Percentiles rank a stretch among this genome's conserved stretches.
phyloP scores from a whole-genome alignment of 257 asterid species.

The Scutellaria barbata region DNA sequence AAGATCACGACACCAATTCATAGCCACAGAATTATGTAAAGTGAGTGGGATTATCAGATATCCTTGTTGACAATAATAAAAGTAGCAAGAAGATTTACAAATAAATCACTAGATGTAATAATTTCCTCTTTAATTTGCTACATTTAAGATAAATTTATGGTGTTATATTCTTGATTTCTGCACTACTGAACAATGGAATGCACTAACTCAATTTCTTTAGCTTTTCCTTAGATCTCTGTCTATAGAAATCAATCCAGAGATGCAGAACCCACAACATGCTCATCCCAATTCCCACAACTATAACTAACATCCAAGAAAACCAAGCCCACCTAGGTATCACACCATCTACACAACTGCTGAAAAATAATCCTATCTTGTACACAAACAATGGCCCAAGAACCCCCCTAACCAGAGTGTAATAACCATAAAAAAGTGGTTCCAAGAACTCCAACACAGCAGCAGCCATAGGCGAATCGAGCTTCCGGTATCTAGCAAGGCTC shows the following conservation, averaged over 20 bases:
- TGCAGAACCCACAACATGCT: slow-evolving; percentile 73
- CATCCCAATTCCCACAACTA: slow-evolving; percentile 51
- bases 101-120: not conserved
- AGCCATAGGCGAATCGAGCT: slow-evolving; percentile 51
- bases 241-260: slow-evolving; percentile 61
- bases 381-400: slow-evolving; percentile 63
- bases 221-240: slow-evolving; percentile 44
- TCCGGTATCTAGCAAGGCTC: slow-evolving; percentile 66
- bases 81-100: not conserved
- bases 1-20: too few species aligned
- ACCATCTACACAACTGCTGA: slow-evolving; percentile 33
- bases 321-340: slow-evolving; percentile 68
- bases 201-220: slow-evolving; percentile 46
- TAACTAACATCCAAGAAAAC: slow-evolving; percentile 81
- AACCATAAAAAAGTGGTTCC: slow-evolving; percentile 66
- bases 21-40: too few species aligned
- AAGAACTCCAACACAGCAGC: slow-evolving; percentile 47
- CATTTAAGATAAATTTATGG: slow-evolving; percentile 14
- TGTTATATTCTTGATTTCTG: slow-evolving; percentile 1
- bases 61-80: not conserved
- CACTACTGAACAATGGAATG: not conserved
- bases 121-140: slow-evolving; percentile 10
- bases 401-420: slow-evolving; percentile 69
- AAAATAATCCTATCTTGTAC: slow-evolving; percentile 49
- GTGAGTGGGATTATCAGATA: not conserved